These are phyloP conservation scores for Pyrus pyrifolia DNA, from an alignment of 306 rosid genomes.

Conservation along the genomic window DNA sequence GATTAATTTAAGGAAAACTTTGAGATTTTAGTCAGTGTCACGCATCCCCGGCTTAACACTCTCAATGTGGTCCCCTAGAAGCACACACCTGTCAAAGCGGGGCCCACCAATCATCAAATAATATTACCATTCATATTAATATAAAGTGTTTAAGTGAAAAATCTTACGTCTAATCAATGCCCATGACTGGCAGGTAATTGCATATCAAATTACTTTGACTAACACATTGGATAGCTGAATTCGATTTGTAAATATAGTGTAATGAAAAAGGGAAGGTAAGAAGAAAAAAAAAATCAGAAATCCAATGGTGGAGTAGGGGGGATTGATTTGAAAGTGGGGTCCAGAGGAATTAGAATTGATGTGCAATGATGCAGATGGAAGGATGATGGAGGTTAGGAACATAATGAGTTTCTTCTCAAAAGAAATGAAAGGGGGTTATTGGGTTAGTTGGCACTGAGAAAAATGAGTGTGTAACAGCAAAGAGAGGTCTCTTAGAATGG, in stretches of 20 bases:
- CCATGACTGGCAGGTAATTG: no score
- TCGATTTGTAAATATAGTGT: no score
- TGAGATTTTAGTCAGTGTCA: conserved; percentile 6
- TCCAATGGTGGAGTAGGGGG: conserved; percentile 11
- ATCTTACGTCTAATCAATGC: no score
- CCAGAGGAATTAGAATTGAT: conserved; percentile 13
- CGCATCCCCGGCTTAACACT: neutral
- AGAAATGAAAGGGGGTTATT: conserved; percentile 41
- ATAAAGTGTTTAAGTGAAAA: no score
- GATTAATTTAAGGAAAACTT: conserved; percentile 12
- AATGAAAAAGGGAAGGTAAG: no score
- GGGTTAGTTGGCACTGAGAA: conserved; percentile 66
- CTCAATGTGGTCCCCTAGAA: no score
- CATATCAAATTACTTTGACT: neutral
- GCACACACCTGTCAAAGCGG: no score
- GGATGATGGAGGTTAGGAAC: conserved; percentile 60
- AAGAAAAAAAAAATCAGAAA: neutral
- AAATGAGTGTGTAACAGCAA: conserved; percentile 83
- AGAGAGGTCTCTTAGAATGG: conserved; percentile 59
- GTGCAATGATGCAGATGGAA: conserved; percentile 33
- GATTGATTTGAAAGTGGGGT: conserved; percentile 27
- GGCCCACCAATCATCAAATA: no score
- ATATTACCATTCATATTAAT: no score
- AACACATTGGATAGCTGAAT: neutral
- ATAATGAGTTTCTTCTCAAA: conserved; percentile 37